These are phyloP conservation scores for Pluteus cervinus DNA, from an alignment of 768 basidiomycete species.

Conservation along the genomic window DNA sequence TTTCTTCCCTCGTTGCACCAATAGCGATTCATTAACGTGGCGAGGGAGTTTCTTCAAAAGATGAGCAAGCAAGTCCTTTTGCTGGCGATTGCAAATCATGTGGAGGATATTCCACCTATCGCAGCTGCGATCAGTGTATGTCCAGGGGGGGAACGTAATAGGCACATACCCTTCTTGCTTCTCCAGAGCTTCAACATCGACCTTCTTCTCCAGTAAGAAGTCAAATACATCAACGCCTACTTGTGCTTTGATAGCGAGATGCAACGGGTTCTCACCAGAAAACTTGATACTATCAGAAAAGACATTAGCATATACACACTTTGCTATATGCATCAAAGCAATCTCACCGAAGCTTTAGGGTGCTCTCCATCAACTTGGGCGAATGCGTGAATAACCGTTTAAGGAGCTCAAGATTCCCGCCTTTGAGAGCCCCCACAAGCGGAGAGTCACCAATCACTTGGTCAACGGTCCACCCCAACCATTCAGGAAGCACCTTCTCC, in stretches of 20 bases:
- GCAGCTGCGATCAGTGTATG: neutral
- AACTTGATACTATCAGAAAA: constrained; percentile 43
- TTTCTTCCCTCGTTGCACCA: constrained; percentile 39
- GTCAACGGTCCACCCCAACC: constrained; percentile 49
- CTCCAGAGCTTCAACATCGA: constrained; percentile 38
- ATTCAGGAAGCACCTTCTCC: constrained; percentile 34
- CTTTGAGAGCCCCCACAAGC: constrained; percentile 36
- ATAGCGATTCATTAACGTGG: constrained; percentile 37
- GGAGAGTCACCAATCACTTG: constrained; percentile 44
- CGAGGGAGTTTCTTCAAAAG: constrained; percentile 43
- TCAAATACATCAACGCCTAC: constrained; percentile 33
- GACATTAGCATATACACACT: too few relatives aligned
- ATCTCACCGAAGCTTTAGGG: too few relatives aligned
- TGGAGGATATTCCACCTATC: constrained; percentile 56
- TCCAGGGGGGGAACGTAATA: too few relatives aligned
- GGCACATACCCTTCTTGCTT: too few relatives aligned
- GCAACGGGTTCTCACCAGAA: constrained; percentile 36
- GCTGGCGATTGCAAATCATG: constrained; percentile 26
- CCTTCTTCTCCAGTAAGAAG: constrained; percentile 40
- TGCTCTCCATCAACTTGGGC: constrained; percentile 30
- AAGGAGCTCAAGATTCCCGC: constrained; percentile 29
- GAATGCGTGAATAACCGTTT: constrained; percentile 41
- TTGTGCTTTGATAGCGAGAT: constrained; percentile 30
- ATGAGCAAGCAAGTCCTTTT: constrained; percentile 30
- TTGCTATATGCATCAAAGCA: too few relatives aligned